These are phyloP conservation scores for Wallacemonas collosoma DNA, from an alignment of 208 protist genomes.

Conservation along the genomic window DNA sequence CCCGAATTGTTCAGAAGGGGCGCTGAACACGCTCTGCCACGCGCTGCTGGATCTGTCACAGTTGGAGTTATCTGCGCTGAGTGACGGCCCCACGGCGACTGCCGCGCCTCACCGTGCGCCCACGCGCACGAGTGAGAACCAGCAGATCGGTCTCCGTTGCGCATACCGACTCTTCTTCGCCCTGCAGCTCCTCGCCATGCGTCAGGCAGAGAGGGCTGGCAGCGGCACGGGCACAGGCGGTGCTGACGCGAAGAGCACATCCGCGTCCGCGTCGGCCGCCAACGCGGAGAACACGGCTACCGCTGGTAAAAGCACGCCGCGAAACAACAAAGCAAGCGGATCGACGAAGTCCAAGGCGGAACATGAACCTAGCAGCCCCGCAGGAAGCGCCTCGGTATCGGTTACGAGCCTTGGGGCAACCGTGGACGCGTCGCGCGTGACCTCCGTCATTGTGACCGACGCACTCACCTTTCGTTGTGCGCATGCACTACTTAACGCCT, in stretches of 20 bases:
- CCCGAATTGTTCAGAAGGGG: slow-evolving; percentile 20
- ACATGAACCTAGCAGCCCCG: no score
- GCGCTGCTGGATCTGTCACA: slow-evolving; percentile 30
- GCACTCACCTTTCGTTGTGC: slow-evolving; percentile 41
- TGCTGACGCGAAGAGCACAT: slow-evolving; percentile 11
- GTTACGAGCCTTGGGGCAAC: no score
- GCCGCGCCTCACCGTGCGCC: background rate
- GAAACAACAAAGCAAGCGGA: no score
- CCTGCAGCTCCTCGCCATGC: slow-evolving; percentile 34
- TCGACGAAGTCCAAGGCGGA: no score
- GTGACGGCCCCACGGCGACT: background rate
- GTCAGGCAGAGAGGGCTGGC: background rate
- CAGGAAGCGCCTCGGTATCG: no score
- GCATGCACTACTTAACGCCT: slow-evolving; percentile 46
- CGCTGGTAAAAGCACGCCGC: no score
- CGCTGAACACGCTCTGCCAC: slow-evolving; percentile 25
- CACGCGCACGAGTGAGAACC: background rate
- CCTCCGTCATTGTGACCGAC: background rate
- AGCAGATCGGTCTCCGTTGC: slow-evolving; percentile 35
- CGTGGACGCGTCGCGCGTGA: background rate
- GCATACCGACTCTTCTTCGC: slow-evolving; percentile 58
- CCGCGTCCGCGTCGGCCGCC: background rate
- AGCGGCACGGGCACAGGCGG: background rate
- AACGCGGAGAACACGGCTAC: no score
- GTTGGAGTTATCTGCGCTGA: slow-evolving; percentile 22